Evolutionary conservation across 805 yeast genomes (phyloP), one percentile per base, ranked within the genome.

Genomic region (Cyberlindnera galapagoensis): DNA sequence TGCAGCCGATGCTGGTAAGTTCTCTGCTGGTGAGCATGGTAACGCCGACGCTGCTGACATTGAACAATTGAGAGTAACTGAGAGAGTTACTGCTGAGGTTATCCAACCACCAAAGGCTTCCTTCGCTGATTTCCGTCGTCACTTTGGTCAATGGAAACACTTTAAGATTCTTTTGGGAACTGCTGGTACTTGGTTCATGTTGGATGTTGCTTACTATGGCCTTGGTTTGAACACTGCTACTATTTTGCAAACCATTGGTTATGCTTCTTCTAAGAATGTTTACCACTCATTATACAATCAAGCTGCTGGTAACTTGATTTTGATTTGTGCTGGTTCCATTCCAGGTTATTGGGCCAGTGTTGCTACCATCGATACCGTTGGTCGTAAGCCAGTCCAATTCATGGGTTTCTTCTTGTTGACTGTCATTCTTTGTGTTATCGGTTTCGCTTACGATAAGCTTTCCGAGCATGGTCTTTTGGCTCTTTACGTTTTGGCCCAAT

Each of bases 341-440:
- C 95, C 95, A 50, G 96, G 96, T 55, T 86, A 86, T 65, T 86
- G 95, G 95, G 65, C 70, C 40, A 57, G 90, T 20, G 85, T 80
- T 48, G 86, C 86, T 32, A 78, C 90, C 28, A 57, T 86, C 39
- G 96, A 86, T 62, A 68, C 63, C 23, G 49, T 86, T 47, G 96
- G 96, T 51, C 78, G 96, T 71, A 84, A 80, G 62, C 76, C 87
- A 43, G 65, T 86, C 43, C 95, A 87, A 67, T 38, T 84, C 15
- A 65, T 63, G 52, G 94, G 95, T 50, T 86, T 86, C 67, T 38
- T 70, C 44, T 52, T 83, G 33, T 70, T 85, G 55, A 83, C 95
- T 26, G 57, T 65, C 33, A 59, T 87, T 39, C 77, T 87, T 65
- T 79, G 86, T 70, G 62, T 71, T 49, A 78, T 85, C 57, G 95